These are phyloP conservation scores for Thraustochytrium striatum DNA, from an alignment of 352 stramenopile species.

Conservation along the genomic window DNA sequence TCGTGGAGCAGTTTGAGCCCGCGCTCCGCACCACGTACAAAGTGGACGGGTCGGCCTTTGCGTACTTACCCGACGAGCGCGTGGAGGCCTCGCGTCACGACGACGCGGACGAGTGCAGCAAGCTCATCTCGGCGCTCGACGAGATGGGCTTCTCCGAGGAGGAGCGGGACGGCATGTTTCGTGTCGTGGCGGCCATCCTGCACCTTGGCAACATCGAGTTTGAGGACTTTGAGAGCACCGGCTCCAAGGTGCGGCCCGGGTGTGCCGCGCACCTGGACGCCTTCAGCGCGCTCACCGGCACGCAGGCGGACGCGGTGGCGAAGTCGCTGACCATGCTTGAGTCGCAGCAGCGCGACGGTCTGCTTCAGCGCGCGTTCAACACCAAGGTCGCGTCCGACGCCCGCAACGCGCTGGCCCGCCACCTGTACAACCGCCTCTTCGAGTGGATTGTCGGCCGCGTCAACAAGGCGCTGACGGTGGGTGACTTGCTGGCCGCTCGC, in stretches of 20 bases:
- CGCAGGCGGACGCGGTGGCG: conserved; percentile 14
- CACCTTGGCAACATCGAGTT: conserved; percentile 91
- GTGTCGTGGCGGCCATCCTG: conserved; percentile 77
- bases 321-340: conserved; percentile 64
- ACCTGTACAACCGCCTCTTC: conserved; percentile 88
- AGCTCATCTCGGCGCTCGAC: conserved; percentile 55
- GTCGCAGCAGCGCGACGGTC: conserved; percentile 49
- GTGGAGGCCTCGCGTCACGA: conserved; percentile 74
- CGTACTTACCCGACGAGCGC: conserved; percentile 55
- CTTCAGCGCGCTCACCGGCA: background rate
- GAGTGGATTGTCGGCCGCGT: conserved; percentile 86
- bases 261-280: conserved; percentile 11
- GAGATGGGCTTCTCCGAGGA: conserved; percentile 78
- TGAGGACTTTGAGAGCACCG: conserved; percentile 60
- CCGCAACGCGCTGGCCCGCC: conserved; percentile 87
- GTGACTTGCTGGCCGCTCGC: conserved; percentile 48
- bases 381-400: conserved; percentile 60
- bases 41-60: conserved; percentile 9
- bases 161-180: conserved; percentile 84
- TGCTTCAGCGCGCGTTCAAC: conserved; percentile 49
- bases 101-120: conserved; percentile 75
- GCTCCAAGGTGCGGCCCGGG: background rate
- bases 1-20: conserved; percentile 58
- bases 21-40: conserved; percentile 20
- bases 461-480: conserved; percentile 74